Evolutionary conservation across 352 stramenopile species (phyloP), one percentile per base, ranked within the genome.

Genomic region (Globisporangium polare): DNA sequence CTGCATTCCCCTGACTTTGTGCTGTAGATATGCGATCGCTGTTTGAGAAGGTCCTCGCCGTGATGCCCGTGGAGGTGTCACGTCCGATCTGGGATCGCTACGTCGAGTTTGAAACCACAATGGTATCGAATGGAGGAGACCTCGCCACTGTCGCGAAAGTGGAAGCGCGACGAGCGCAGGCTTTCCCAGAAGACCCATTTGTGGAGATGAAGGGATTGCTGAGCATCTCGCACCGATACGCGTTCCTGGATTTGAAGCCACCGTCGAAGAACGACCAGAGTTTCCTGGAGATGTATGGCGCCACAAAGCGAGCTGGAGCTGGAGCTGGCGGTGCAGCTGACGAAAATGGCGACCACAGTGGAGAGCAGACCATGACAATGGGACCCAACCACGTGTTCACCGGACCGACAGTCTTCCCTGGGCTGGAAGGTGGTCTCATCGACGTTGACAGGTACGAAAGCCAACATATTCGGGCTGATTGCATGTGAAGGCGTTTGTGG

Each of bases 81-180:
- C 85, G 86, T 45, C 83, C 83, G 29, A 90, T 96, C 35, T 96
- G 87, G 87, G 80, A 94, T 47, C 82, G 83, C 33, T 96, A 94
- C 49, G 83, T 96, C 31, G 71, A 86, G 24, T 96, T 94, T 53
- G 87, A 96, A 68, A 85, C 92, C 68, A 92, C 78, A 26, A 92
- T 94, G 82, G 87, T 90, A 20, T 70, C 83, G 53, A 94, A 88
- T 39, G 87, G 87, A 42, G 87, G 87, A 5, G 86, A 96, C 64
- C 71, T 96, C 46, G 81, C 80, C 31, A 92, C 85, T 12, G 79
- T 96, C 3, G 80, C 86, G 17, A 93, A 94, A 64, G 70, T 96
- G 26, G 87, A 95, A 67, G 81, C 82, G 12, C 81, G 86, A 1
- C 80, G 86, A 42, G 86, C 86, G 0, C 71, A 92, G 53, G 83